Base-by-base conservation (phyloP, 1,284 basidiomycete species). In the Papiliotrema terrestris region DNA sequence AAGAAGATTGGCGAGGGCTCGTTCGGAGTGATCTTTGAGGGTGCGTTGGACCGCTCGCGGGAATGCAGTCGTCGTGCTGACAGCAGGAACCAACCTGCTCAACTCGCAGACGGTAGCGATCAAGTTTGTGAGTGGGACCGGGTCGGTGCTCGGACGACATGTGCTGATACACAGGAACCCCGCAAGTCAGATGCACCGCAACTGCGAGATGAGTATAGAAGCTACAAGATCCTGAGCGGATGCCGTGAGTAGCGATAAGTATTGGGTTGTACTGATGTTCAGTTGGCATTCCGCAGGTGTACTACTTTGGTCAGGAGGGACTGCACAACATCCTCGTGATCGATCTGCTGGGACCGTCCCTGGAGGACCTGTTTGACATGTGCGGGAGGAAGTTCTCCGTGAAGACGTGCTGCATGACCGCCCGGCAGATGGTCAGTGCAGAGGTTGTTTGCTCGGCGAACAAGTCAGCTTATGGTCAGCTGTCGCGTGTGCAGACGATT, bases 291-390 rank as follows among this genome's bases (percentile, higher is more conserved):
- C 91, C 91, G 19, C 92, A 96, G 78, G 94, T 96, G 72, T 94
- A 96, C 80, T 93, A 96, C 79, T 97, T 96, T 74, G 93, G 93
- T 45, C 91, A 94, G 78, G 93, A 97, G 79, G 92, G 92, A n/a
- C 82, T 96, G 51, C 92, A 97, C 80, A 96, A 96, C 75, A 92
- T 96, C 65, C 85, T 97, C 60, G 92, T 97, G 61, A 96, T 97
- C 70, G 93, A 97, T 79, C 83, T 97, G 23, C 83, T 97, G 19
- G 93, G 93, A 2, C 92, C 92, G 0, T 91, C 88, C 68, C 79
- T 97, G 46, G 92, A 97, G 77, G 92, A 97, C 72, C 80, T 96
- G 49, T 97, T 97, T 73, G 91, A 97, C 77, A 91, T 95, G 88
- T 97, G 92, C 72, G 88, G 89, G 8, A 84, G 92, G 63, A 95